Conservation (phyloP, 306 rosid species). For the Citrullus mucosospermus region DNA sequence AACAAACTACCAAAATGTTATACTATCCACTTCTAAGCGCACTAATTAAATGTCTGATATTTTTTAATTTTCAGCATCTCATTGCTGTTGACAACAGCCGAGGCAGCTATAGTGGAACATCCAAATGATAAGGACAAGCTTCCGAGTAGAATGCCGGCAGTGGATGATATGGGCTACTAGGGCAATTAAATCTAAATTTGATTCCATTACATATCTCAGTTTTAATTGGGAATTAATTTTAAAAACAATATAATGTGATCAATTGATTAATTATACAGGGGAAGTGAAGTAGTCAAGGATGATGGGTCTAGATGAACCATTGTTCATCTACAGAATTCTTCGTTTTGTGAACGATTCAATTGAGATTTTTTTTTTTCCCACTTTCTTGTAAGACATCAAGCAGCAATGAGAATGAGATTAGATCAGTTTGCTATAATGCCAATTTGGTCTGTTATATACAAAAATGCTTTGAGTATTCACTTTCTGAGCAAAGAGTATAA, state of each 20-base stretch:
- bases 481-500: background rate
- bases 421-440: background rate
- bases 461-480: background rate
- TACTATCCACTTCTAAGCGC: background rate
- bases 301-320: background rate
- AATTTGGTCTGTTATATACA: background rate
- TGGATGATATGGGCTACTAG: slow-evolving; percentile 51
- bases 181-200: background rate
- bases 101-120: slow-evolving; percentile 53
- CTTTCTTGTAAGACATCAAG: background rate
- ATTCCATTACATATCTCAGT: background rate
- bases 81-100: slow-evolving; percentile 72
- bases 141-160: slow-evolving; percentile 56
- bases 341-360: background rate
- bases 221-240: background rate
- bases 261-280: background rate
- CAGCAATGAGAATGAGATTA: background rate
- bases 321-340: background rate
- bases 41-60: background rate
- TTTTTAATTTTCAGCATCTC: slow-evolving; percentile 40
- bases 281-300: background rate
- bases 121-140: slow-evolving; percentile 37
- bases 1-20: background rate
- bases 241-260: background rate
- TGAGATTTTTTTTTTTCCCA: background rate